phyloP scores from a whole-genome alignment of 2,329 filamentous ascomycete genomes.

The Trichophyton equinum region DNA sequence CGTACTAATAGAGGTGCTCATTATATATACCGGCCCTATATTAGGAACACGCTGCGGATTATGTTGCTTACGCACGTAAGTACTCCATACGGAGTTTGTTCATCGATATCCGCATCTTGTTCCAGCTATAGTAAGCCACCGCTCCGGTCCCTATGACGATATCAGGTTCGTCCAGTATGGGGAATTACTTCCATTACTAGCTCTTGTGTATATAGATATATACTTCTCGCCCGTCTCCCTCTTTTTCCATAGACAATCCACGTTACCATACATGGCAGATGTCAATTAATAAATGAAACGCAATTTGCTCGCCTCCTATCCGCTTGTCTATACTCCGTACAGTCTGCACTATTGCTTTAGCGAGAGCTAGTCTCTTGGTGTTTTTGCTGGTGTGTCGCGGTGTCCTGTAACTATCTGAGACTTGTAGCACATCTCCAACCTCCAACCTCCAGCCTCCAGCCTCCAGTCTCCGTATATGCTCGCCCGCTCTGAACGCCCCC shows the following conservation, averaged over 20 bases:
- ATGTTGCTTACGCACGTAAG: too few relatives aligned
- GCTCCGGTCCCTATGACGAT: not conserved
- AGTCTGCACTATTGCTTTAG: not conserved
- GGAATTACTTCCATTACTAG: not conserved
- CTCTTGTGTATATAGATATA: not conserved
- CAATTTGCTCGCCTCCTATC: not conserved
- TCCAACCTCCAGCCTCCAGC: not conserved
- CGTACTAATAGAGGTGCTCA: not conserved
- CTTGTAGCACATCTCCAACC: not conserved
- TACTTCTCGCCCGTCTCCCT: not conserved
- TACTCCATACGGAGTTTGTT: too few relatives aligned
- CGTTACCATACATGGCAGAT: not conserved
- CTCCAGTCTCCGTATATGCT: not conserved
- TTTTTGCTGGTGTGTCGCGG: not conserved
- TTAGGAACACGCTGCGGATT: too few relatives aligned
- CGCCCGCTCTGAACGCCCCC: too few relatives aligned
- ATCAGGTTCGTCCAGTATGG: not conserved
- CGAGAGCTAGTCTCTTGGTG: not conserved
- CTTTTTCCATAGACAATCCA: not conserved
- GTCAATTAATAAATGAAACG: not conserved
- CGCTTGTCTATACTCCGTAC: not conserved
- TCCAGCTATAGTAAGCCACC: not conserved
- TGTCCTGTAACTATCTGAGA: not conserved
- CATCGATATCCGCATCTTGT: not conserved
- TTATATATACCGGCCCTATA: not conserved